Evolutionary conservation across 2,329 filamentous ascomycete genomes (phyloP), one percentile per base, ranked within the genome.

Genomic region (Ophiostoma sp.): DNA sequence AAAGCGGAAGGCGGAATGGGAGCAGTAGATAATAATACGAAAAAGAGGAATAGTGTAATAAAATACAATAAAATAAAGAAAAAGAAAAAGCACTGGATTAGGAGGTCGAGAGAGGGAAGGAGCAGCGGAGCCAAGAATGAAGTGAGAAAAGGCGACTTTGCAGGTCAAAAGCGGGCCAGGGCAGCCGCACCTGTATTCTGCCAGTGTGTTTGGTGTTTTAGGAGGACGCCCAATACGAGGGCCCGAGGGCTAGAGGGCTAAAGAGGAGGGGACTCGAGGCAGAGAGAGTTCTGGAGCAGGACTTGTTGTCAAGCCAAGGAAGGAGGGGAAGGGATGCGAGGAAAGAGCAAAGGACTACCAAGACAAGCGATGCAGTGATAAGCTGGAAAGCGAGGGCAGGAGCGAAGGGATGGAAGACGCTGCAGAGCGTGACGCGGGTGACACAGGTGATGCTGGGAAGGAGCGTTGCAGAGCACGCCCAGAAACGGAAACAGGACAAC

Each of bases 161-260:
- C 55, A 60, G 55, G 55, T 38, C 27, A 68, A 68, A 68, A 64
- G 49, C 49, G 42, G 67, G 67, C 42, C 52, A 63, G 44, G 36
- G 14, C 63, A 66, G 66, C 55, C 64, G 64, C 69, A 67, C 69
- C 66, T 27, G 27, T 68, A 52, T 68, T 68, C 69, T 68, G 60
- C 60, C 58, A 58, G 69, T 40, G 66, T 63, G 5, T 18, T 52
- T 16, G 27, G 55, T 60, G 55, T 68, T 68, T 68, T 42, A 60
- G 64, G 64, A 60, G 66, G n/a, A 36, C n/a, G 65, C 58, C 64
- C 58, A 44, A 70, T 68, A 69, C 68, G 64, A 68, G 66, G 52
- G 66, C 42, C 11, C 42, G 42, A 44, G 42, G 11, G 42, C 6
- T 12, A 44, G 42, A 44, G 42, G 11, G 42, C 6, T 12, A 44